Evolutionary conservation across 2,329 filamentous ascomycete species (phyloP).

Genomic region (Lachnellula cervina): DNA sequence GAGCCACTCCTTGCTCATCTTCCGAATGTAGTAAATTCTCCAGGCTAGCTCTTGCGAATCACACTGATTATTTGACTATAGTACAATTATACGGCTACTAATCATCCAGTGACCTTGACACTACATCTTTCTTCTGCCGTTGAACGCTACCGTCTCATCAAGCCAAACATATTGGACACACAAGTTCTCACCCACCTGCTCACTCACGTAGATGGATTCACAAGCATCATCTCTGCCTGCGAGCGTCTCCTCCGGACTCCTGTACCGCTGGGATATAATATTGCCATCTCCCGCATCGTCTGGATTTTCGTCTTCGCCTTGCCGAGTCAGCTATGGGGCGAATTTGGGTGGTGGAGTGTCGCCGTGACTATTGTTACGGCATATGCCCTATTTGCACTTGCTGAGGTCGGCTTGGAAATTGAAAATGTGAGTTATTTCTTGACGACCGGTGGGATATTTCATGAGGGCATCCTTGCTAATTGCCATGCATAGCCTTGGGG

Average conservation of each 20-base stretch:
- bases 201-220: conserved; percentile 22
- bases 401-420: conserved; percentile 23
- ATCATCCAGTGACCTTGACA: conserved; percentile 21
- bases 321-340: conserved; percentile 21
- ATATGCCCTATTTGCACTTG: conserved; percentile 23
- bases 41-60: background rate
- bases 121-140: conserved; percentile 17
- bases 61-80: background rate
- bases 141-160: conserved; percentile 12
- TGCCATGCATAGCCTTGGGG: conserved; percentile 16
- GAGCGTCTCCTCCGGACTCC: conserved; percentile 24
- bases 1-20: conserved; percentile 1
- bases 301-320: conserved; percentile 24
- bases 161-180: conserved; percentile 14
- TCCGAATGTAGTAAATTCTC: conserved; percentile 7
- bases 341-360: conserved; percentile 21
- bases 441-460: too few species aligned
- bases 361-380: conserved; percentile 21
- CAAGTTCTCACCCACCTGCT: conserved; percentile 26
- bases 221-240: conserved; percentile 21
- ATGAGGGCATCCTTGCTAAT: background rate
- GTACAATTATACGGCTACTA: conserved; percentile 11
- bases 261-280: conserved; percentile 24
- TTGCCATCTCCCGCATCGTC: conserved; percentile 23
- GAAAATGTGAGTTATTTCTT: conserved; percentile 15